Evolutionary conservation across 495 filamentous ascomycete species (phyloP).

Genomic region (Daldinia decipiens): DNA sequence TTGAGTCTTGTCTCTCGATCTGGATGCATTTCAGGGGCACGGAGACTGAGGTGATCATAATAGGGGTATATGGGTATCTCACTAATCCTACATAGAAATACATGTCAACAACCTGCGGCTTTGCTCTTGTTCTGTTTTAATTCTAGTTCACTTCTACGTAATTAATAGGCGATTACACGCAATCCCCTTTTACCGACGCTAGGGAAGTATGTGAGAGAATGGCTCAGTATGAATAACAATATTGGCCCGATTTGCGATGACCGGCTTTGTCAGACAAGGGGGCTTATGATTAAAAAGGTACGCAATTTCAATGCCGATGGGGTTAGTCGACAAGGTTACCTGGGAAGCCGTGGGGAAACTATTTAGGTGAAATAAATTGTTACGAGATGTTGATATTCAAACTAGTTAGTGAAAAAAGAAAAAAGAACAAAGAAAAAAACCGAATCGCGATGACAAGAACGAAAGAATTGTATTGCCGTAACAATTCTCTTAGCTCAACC

Average conservation of each 20-base stretch:
- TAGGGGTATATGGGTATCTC: constrained; percentile 5
- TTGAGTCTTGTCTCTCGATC: neutral
- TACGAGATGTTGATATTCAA: neutral
- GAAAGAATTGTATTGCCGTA: neutral
- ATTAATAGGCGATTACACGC: constrained; percentile 19
- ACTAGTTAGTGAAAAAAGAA: constrained; percentile 9
- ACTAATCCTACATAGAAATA: constrained; percentile 1
- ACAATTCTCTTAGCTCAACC: neutral
- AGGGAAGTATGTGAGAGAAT: constrained; percentile 13
- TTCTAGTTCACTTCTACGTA: neutral
- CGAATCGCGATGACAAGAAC: constrained; percentile 19
- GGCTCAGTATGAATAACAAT: constrained; percentile 24
- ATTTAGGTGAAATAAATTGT: constrained; percentile 1
- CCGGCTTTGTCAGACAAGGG: constrained; percentile 12
- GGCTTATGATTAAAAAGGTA: neutral
- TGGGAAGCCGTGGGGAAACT: neutral
- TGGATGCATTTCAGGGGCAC: neutral
- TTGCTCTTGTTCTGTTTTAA: neutral
- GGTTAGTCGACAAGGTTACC: constrained; percentile 6
- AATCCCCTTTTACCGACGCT: constrained; percentile 10
- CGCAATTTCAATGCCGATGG: constrained; percentile 9
- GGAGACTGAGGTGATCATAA: neutral
- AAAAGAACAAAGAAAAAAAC: constrained; percentile 14
- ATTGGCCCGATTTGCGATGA: constrained; percentile 14
- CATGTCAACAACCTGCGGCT: neutral